Conservation (phyloP, 768 basidiomycete genomes). For the Suillus occidentalis region DNA sequence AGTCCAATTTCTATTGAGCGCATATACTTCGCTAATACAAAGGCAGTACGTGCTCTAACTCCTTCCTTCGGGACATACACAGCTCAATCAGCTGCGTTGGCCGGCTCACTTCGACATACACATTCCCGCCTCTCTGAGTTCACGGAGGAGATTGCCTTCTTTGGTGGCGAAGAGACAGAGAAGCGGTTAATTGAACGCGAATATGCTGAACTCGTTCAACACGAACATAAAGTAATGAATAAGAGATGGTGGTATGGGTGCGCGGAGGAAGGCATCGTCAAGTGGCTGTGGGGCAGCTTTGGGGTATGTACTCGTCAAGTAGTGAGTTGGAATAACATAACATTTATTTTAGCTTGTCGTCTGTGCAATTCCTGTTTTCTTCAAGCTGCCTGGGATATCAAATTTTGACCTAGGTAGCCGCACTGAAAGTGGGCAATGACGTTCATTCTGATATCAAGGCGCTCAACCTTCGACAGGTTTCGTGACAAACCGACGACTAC, state of each 20-base stretch:
- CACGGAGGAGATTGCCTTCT: slow-evolving; percentile 85
- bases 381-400: slow-evolving; percentile 72
- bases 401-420: slow-evolving; percentile 76
- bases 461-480: slow-evolving; percentile 57
- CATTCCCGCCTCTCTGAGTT: slow-evolving; percentile 91
- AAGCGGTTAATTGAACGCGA: slow-evolving; percentile 89
- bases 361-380: slow-evolving; percentile 93
- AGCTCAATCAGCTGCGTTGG: slow-evolving; percentile 82
- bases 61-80: slow-evolving; percentile 93
- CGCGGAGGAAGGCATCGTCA: slow-evolving; percentile 93
- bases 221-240: slow-evolving; percentile 77
- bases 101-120: slow-evolving; percentile 86
- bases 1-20: slow-evolving; percentile 31
- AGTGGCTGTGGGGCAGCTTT: slow-evolving; percentile 96
- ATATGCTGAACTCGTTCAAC: slow-evolving; percentile 81
- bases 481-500: slow-evolving; percentile 90
- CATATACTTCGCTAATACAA: slow-evolving; percentile 2
- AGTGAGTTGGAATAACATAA: background rate
- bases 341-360: slow-evolving; percentile 59
- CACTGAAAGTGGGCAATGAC: slow-evolving; percentile 71
- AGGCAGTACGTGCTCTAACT: slow-evolving; percentile 80
- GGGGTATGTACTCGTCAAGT: slow-evolving; percentile 56
- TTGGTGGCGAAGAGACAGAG: slow-evolving; percentile 86
- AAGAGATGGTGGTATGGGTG: slow-evolving; percentile 89
- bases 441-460: background rate